phyloP scores from a whole-genome alignment of 176 grass and related monocot species.

The Triticum timopheevii region DNA sequence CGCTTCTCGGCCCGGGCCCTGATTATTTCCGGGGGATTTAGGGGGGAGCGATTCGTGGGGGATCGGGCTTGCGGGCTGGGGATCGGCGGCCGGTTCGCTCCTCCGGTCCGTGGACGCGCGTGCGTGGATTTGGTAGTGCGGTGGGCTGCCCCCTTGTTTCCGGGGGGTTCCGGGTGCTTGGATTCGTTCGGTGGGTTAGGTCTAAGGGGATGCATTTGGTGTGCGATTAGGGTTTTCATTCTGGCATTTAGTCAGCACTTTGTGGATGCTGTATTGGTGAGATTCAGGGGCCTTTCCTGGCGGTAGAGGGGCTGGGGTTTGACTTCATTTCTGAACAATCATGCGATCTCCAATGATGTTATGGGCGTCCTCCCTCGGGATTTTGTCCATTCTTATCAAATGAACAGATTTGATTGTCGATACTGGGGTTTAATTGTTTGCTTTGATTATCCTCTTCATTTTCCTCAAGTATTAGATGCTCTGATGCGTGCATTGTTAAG shows the following conservation, averaged over 20 bases:
- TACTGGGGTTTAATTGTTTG: background rate
- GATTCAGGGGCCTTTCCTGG: background rate
- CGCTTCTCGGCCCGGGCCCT: background rate
- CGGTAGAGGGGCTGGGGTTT: background rate
- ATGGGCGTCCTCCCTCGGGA: background rate
- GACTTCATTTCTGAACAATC: background rate
- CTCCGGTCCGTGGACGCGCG: background rate
- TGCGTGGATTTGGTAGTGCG: background rate
- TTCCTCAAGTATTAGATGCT: background rate
- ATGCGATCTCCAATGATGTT: no score
- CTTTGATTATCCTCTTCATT: background rate
- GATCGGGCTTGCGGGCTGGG: background rate
- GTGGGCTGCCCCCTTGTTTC: background rate
- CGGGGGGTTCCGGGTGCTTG: background rate
- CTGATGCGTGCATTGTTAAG: background rate
- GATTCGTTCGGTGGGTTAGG: background rate
- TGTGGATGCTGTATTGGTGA: background rate
- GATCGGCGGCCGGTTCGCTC: background rate
- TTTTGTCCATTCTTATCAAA: background rate
- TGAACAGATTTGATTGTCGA: background rate
- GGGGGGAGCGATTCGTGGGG: background rate
- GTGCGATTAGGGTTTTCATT: conserved; percentile 28
- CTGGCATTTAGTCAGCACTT: background rate
- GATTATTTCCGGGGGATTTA: background rate
- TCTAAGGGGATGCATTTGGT: background rate